Conservation (phyloP, 257 asterid genomes). For the Fraxinus excelsior region DNA sequence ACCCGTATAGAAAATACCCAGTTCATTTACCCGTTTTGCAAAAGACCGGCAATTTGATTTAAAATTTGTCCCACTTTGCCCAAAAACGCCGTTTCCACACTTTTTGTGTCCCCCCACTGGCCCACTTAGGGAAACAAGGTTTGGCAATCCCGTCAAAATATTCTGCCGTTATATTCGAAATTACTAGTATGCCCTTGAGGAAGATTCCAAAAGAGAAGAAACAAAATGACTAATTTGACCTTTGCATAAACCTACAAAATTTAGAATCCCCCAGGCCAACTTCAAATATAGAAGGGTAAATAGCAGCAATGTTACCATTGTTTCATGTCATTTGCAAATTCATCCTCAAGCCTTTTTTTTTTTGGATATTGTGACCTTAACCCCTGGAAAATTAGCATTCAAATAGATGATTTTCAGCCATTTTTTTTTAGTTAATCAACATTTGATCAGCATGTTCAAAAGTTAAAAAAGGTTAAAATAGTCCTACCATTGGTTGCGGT, state of each 20-base stretch:
- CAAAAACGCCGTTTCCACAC: not conserved
- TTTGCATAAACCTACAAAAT: not conserved
- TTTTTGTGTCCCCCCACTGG: conserved; percentile 21
- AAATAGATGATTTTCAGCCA: too few relatives aligned
- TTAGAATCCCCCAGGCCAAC: not conserved
- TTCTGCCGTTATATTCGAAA: not conserved
- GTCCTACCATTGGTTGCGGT: too few relatives aligned
- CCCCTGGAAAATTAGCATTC: too few relatives aligned
- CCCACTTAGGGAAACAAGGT: conserved; percentile 12
- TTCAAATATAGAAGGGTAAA: not conserved
- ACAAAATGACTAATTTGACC: not conserved
- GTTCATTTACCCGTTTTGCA: not conserved
- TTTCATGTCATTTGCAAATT: too few relatives aligned
- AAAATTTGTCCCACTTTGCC: not conserved
- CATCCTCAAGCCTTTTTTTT: too few relatives aligned
- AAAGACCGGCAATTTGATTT: not conserved
- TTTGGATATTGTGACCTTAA: too few relatives aligned
- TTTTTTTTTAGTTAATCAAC: too few relatives aligned
- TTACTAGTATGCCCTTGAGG: not conserved
- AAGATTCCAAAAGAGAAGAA: not conserved
- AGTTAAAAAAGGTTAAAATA: too few relatives aligned
- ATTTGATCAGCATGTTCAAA: too few relatives aligned
- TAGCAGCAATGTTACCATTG: not conserved
- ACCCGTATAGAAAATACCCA: not conserved
- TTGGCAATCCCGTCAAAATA: conserved; percentile 20